Conservation (phyloP, 495 filamentous ascomycete genomes). For the Aspergillus incahuasiensis region DNA sequence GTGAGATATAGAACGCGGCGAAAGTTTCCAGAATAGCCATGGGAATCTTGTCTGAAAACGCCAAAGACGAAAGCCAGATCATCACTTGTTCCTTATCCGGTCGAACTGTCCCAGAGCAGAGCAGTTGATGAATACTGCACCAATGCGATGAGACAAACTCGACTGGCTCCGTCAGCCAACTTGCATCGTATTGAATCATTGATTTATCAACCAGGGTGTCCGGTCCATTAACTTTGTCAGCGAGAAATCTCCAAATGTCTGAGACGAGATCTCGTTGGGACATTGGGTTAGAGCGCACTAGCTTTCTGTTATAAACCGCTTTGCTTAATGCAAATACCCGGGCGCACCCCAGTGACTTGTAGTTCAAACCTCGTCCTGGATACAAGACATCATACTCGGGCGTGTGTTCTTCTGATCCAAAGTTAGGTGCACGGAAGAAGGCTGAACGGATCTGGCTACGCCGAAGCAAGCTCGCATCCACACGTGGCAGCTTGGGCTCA, state of each 20-base stretch:
- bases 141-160: slow-evolving; percentile 25
- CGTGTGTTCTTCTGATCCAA: slow-evolving; percentile 49
- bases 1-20: slow-evolving; percentile 29
- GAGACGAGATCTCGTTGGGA: not conserved
- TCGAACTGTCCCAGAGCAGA: slow-evolving; percentile 13
- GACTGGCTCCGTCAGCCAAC: slow-evolving; percentile 9
- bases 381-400: slow-evolving; percentile 31
- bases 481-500: not conserved
- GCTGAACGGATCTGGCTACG: slow-evolving; percentile 46
- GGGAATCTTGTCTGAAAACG: slow-evolving; percentile 24
- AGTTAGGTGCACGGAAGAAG: slow-evolving; percentile 43
- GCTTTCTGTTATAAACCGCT: slow-evolving; percentile 8
- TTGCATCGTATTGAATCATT: slow-evolving; percentile 18
- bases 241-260: slow-evolving; percentile 15
- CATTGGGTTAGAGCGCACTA: not conserved
- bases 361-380: not conserved
- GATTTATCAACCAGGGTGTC: slow-evolving; percentile 5
- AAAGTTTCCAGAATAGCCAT: slow-evolving; percentile 32
- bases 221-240: slow-evolving; percentile 3
- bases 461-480: slow-evolving; percentile 23
- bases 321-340: slow-evolving; percentile 9
- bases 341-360: slow-evolving; percentile 1
- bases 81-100: slow-evolving; percentile 37
- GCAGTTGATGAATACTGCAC: slow-evolving; percentile 30
- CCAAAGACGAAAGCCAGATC: slow-evolving; percentile 42